Base-by-base conservation (phyloP, 78 protist genomes). In the slime mould (Dictyostelium discoideum) region DNA sequence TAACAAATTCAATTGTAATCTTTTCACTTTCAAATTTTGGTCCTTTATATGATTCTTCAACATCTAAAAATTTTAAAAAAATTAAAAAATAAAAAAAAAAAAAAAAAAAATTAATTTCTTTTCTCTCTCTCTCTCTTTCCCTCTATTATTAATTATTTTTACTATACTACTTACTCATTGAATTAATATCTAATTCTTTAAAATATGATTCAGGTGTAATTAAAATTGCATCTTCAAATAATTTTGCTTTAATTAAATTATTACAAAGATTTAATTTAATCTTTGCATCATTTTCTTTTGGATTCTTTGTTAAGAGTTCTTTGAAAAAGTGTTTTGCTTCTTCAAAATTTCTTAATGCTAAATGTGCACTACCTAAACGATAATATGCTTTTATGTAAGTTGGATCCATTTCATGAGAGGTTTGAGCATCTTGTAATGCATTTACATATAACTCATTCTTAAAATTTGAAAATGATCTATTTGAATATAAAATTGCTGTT, bases 281-380 rank as follows among this genome's bases (percentile, higher is more conserved):
- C 80, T 80, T 46, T 13, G 98, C 98, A 6, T 94, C 97, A n/a
- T 69, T 22, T 65, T 96, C 97, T 24, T 8, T 77, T 22, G 98
- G 98, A 42, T 22, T 77, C 22, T 92, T 79, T 87, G 90, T 82
- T 20, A 93, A 88, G 16, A 95, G 92, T 65, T 79, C 69, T 86
- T 82, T 22, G 29, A 98, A 96, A 85, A 94, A 98, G 8, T 50
- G 42, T 44, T 92, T 85, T 11, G 98, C 98, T n/a, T 97, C 99
- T 42, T 97, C 95, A 90, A 63, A 97, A 77, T 97, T 85, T 37
- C 97, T 96, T 24, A 99, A 94, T 48, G 87, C 97, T 87, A 99
- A 60, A 85, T 94, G n/a, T 3, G 99, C 98, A 0, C 98, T 50
- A 2, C 98, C 99, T 4, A 97, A 84, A 2, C 99, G 93, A 86